phyloP scores from a whole-genome alignment of 2,329 filamentous ascomycete species.

The Dissoconium aciculare region DNA sequence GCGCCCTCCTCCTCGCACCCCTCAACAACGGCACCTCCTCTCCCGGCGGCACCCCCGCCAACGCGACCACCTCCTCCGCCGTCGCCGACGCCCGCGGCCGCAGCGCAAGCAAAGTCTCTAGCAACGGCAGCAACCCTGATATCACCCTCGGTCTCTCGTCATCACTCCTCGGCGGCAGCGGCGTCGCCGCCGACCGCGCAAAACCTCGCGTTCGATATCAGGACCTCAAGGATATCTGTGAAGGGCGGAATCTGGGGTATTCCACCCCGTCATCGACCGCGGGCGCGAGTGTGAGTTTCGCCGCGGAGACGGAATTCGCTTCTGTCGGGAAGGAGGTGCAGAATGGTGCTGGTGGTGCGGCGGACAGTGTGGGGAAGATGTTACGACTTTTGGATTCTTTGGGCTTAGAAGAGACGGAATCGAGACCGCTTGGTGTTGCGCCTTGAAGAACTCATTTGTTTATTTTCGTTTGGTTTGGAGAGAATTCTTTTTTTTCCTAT shows the following conservation, averaged over 20 bases:
- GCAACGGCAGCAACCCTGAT: constrained; percentile 7
- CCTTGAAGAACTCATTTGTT: too few relatives aligned
- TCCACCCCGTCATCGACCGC: too few relatives aligned
- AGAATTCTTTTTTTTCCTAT: too few relatives aligned
- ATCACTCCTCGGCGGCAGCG: too few relatives aligned
- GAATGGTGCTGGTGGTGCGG: too few relatives aligned
- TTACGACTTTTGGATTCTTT: background rate
- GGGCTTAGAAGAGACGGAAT: background rate
- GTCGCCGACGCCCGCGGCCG: constrained; percentile 10
- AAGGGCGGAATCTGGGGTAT: constrained; percentile 12
- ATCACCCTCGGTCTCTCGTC: too few relatives aligned
- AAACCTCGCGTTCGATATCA: constrained; percentile 9
- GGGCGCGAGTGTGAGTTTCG: too few relatives aligned
- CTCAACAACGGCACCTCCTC: constrained; percentile 8
- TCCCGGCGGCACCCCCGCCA: constrained; percentile 12
- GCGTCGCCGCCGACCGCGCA: constrained; percentile 3
- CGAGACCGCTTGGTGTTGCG: too few relatives aligned
- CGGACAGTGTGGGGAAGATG: background rate
- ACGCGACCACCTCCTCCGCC: constrained; percentile 10
- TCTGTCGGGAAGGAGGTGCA: too few relatives aligned
- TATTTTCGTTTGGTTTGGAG: too few relatives aligned
- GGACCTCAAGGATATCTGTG: constrained; percentile 13
- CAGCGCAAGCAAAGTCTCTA: constrained; percentile 10
- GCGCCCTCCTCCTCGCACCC: background rate
- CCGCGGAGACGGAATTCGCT: too few relatives aligned